A percentile compares a stretch with the other conserved stretches of the same genome.
phyloP scores from a whole-genome alignment of 257 asterid genomes.

The Penstemon eatonii region DNA sequence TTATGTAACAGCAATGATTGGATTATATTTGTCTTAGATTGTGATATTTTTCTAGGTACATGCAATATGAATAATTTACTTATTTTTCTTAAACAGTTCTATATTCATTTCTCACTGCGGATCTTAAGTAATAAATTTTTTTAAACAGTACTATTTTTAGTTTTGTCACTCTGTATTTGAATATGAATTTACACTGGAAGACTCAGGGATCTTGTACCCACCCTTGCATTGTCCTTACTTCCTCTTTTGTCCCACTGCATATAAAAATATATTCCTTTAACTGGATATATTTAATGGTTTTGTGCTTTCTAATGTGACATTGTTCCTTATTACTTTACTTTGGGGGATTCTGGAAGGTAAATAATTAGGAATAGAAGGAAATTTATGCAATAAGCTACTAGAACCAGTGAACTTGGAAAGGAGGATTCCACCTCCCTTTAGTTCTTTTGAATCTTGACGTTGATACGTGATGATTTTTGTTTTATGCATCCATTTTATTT shows the following conservation, averaged over 20 bases:
- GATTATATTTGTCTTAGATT: background rate
- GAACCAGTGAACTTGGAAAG: constrained; percentile 16
- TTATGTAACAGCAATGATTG: constrained; percentile 4
- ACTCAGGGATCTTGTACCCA: background rate
- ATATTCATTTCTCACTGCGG: background rate
- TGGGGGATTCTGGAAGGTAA: constrained; percentile 6
- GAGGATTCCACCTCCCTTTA: background rate
- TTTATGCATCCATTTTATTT: constrained; percentile 2
- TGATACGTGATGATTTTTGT: constrained; percentile 11
- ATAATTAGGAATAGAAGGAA: background rate
- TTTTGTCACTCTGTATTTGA: background rate
- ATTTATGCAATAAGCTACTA: constrained; percentile 12
- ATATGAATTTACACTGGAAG: background rate
- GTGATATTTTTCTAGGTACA: constrained; percentile 9
- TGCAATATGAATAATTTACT: background rate
- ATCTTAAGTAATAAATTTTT: background rate
- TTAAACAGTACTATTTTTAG: background rate
- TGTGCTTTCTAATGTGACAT: constrained; percentile 13
- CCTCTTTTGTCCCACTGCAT: background rate
- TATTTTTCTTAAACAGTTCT: background rate
- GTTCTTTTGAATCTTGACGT: background rate
- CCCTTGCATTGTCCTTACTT: background rate
- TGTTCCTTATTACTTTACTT: constrained; percentile 10
- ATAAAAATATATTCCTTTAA: background rate
- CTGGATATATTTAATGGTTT: background rate